phyloP scores from a whole-genome alignment of 2,329 filamentous ascomycete species.

The Penicillium sp. region DNA sequence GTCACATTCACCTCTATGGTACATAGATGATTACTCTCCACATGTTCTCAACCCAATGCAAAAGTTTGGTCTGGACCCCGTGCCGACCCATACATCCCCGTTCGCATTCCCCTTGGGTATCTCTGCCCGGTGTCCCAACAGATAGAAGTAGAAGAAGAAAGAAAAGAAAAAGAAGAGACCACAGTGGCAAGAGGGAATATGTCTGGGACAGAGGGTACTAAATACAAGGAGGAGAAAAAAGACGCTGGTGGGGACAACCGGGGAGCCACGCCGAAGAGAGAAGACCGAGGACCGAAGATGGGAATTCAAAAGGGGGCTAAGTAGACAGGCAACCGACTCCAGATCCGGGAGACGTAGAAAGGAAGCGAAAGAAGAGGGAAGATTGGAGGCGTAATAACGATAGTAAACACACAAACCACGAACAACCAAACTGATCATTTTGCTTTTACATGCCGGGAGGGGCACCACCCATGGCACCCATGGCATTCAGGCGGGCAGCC shows the following conservation, averaged over 20 bases:
- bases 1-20: slow-evolving; percentile 31
- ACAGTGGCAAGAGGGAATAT: slow-evolving; percentile 25
- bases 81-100: slow-evolving; percentile 10
- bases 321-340: slow-evolving; percentile 18
- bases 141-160: slow-evolving; percentile 15
- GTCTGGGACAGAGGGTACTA: slow-evolving; percentile 24
- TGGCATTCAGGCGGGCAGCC: slow-evolving; percentile 68
- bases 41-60: slow-evolving; percentile 20
- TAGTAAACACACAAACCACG: neutral
- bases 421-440: neutral
- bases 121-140: slow-evolving; percentile 13
- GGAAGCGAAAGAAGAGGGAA: slow-evolving; percentile 19
- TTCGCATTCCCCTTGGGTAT: slow-evolving; percentile 13
- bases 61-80: slow-evolving; percentile 5
- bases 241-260: slow-evolving; percentile 13
- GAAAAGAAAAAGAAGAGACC: slow-evolving; percentile 2
- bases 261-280: slow-evolving; percentile 9
- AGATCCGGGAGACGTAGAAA: slow-evolving; percentile 17
- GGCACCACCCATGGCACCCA: slow-evolving; percentile 48
- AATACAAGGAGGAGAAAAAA: slow-evolving; percentile 32
- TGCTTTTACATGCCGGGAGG: slow-evolving; percentile 35
- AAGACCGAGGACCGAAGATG: slow-evolving; percentile 12
- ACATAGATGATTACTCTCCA: slow-evolving; percentile 30
- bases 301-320: slow-evolving; percentile 18
- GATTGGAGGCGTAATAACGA: slow-evolving; percentile 6